These are phyloP conservation scores for Coccomyxa sp. DNA, from an alignment of 139 green algal genomes.

Conservation along the genomic window DNA sequence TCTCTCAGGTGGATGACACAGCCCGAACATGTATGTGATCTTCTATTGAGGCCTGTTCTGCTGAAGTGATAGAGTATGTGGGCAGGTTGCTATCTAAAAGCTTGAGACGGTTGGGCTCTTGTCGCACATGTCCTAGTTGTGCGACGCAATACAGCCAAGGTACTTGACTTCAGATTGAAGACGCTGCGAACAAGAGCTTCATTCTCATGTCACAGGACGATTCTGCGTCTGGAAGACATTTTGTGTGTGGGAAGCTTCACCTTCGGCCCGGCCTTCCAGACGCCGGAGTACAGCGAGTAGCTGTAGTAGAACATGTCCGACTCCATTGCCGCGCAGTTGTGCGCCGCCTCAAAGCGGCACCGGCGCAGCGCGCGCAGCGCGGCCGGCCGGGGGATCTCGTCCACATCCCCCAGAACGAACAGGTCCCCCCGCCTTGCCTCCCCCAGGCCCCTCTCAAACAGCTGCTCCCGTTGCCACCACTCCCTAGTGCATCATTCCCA, in stretches of 20 bases:
- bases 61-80: too few species aligned
- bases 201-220: too few species aligned
- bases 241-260: not conserved
- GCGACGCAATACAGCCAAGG: too few species aligned
- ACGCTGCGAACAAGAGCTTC: too few species aligned
- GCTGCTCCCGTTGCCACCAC: not conserved
- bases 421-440: not conserved
- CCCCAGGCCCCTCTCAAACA: not conserved
- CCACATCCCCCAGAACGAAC: not conserved
- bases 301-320: not conserved
- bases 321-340: not conserved
- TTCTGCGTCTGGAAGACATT: too few species aligned
- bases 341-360: not conserved
- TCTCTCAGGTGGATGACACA: too few species aligned
- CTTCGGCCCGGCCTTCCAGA: not conserved
- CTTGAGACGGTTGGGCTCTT: too few species aligned
- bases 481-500: not conserved
- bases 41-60: too few species aligned
- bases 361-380: not conserved
- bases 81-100: too few species aligned
- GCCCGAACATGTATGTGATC: too few species aligned
- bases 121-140: too few species aligned
- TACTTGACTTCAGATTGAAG: too few species aligned
- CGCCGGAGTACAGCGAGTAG: not conserved
- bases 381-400: not conserved